These are phyloP conservation scores for Calonectria honghensis DNA, from an alignment of 2,329 filamentous ascomycete genomes.

Conservation along the genomic window DNA sequence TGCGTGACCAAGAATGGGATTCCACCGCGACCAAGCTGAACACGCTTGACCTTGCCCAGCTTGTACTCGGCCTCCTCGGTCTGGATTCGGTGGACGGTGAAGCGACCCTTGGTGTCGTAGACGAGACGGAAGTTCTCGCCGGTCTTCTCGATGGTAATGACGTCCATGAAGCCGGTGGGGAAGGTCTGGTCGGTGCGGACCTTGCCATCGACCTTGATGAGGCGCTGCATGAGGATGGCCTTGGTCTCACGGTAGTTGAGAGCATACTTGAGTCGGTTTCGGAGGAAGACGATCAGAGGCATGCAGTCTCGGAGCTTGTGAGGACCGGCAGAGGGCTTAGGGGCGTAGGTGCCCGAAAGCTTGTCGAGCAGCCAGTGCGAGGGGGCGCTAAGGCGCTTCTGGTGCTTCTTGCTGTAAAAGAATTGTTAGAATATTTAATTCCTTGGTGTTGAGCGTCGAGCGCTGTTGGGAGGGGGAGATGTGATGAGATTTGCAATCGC, in stretches of 20 bases:
- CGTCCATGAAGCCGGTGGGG: slow-evolving; percentile 99
- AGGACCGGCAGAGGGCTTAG: slow-evolving; percentile 86
- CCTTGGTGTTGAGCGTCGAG: slow-evolving; percentile 1
- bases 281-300: slow-evolving; percentile 98
- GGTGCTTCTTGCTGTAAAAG: slow-evolving; percentile 92
- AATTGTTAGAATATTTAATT: slow-evolving; percentile 57
- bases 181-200: slow-evolving; percentile 99
- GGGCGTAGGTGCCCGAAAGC: slow-evolving; percentile 92
- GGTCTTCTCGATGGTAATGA: slow-evolving; percentile 99
- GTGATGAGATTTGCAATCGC: slow-evolving; percentile 34
- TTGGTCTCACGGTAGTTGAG: slow-evolving; percentile 99
- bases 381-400: slow-evolving; percentile 99
- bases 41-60: slow-evolving; percentile 99
- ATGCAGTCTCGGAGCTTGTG: slow-evolving; percentile 99
- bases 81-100: slow-evolving; percentile 99
- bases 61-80: slow-evolving; percentile 99
- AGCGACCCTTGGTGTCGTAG: slow-evolving; percentile 99
- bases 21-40: slow-evolving; percentile 99
- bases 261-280: slow-evolving; percentile 98
- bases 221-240: slow-evolving; percentile 99
- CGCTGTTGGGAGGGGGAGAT: slow-evolving; percentile 21
- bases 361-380: slow-evolving; percentile 99
- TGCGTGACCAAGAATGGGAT: slow-evolving; percentile 99
- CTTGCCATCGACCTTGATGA: slow-evolving; percentile 99
- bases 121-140: slow-evolving; percentile 99